These are phyloP conservation scores for Malus sieversii DNA, from an alignment of 306 rosid genomes.

Conservation along the genomic window DNA sequence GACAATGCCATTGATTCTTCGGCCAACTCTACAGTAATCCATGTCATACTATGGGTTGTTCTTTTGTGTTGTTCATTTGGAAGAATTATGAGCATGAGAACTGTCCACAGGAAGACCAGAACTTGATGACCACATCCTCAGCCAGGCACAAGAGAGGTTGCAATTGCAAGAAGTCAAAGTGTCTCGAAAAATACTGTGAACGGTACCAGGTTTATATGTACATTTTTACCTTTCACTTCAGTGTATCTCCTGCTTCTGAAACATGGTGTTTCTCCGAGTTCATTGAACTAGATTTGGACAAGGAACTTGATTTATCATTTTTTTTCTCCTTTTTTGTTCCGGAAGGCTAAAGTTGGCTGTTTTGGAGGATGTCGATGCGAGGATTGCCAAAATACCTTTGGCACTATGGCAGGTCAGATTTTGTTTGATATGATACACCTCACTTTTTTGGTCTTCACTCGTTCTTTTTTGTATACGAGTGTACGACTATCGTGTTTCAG, in stretches of 20 bases:
- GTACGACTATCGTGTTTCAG: neutral
- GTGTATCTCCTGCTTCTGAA: neutral
- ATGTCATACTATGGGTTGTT: neutral
- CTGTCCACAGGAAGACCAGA: constrained; percentile 16
- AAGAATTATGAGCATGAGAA: constrained; percentile 5
- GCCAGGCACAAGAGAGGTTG: constrained; percentile 38
- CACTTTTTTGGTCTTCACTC: neutral
- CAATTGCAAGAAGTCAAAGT: constrained; percentile 33
- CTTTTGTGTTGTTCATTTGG: neutral
- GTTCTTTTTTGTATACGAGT: neutral
- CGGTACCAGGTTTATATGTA: constrained; percentile 25
- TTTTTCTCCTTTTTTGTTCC: neutral
- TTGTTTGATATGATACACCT: neutral
- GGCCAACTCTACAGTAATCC: constrained; percentile 14
- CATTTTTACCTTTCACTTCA: neutral
- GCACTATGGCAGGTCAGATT: constrained; percentile 21
- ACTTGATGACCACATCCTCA: constrained; percentile 1
- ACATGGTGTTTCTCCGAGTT: neutral
- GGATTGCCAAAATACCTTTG: constrained; percentile 29
- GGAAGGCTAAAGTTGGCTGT: constrained; percentile 29
- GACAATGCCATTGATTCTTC: constrained; percentile 4
- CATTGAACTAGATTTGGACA: neutral
- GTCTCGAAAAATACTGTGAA: constrained; percentile 24
- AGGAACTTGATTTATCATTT: neutral
- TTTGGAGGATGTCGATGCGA: constrained; percentile 25